Base-by-base conservation (phyloP, 441 rosid species). In the Brassica hybrid region DNA sequence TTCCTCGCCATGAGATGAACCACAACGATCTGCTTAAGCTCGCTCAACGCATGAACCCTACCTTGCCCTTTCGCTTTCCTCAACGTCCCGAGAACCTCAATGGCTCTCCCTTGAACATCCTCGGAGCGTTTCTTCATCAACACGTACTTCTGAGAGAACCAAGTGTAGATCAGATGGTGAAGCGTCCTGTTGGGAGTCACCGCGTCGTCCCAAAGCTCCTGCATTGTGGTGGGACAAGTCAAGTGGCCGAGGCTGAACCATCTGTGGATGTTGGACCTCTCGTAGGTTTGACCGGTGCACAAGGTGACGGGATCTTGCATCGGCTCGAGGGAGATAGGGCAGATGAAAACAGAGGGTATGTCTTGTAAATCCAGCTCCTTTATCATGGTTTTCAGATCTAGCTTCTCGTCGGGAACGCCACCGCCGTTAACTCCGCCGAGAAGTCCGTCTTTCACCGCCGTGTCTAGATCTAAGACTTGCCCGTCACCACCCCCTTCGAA, bases 221-320 rank as follows among this genome's bases (percentile, higher is more conserved):
- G 99, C 99, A 94, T 94, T 58, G 98, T 94, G 1, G 99, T 93
- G 48, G 99, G 99, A 81, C 99, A 94, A 75, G 92, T 91, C 73
- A 79, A 85, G 73, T 85, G 96, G n/a, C 97, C 95, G 38, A 92
- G 67, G 70, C 84, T 83, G 71, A 94, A 87, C 98, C 98, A 94
- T 82, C 83, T 94, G 58, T 90, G 86, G 75, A 94, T 94, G 81
- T 92, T 94, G 80, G 87, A 86, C 83, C 97, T 86, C 79, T 94
- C 97, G 18, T 94, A 94, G 62, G 97, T 94, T 76, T 94, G 98
- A 25, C 98, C 97, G 4, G 97, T 94, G 83, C 98, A 92, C 23
- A 92, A 88, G 19, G 97, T 94, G 57, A 94, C 97, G 0, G 97
- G 97, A 82, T 94, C 97, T 73, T 88, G 93, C 97, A 94, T 94